Conservation (phyloP, 1,284 basidiomycete genomes). For the Leccinum subfulvum region DNA sequence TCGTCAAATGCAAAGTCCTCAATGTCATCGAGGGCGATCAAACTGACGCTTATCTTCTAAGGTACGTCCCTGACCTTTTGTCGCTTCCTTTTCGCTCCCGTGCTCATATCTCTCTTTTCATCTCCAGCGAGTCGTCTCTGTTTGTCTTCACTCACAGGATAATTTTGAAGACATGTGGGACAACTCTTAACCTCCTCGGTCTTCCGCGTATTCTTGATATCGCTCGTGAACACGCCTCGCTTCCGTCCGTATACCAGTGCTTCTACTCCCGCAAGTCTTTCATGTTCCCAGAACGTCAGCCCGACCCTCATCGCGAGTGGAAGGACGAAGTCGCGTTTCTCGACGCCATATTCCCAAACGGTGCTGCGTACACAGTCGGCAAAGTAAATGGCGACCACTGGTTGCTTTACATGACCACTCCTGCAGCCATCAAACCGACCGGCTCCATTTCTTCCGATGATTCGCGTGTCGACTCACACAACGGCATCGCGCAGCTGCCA, state of each 20-base stretch:
- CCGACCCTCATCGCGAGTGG: conserved; percentile 95
- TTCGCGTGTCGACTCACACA: conserved; percentile 15
- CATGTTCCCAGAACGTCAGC: conserved; percentile 98
- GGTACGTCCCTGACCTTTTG: conserved; percentile 50
- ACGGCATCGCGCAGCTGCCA: conserved; percentile 6
- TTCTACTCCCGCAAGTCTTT: conserved; percentile 99
- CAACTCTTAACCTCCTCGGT: conserved; percentile 95
- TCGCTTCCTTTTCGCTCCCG: neutral
- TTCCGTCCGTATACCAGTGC: conserved; percentile 78
- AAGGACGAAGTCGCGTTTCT: conserved; percentile 89
- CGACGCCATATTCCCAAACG: conserved; percentile 84
- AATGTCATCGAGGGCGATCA: conserved; percentile 85
- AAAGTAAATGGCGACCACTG: conserved; percentile 99
- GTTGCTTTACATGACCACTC: conserved; percentile 89
- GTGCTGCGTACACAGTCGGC: conserved; percentile 95
- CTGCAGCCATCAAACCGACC: conserved; percentile 39
- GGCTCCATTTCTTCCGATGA: conserved; percentile 23
- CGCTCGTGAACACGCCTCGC: conserved; percentile 74
- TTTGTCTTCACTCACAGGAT: conserved; percentile 95
- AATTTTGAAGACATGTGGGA: conserved; percentile 99
- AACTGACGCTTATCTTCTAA: conserved; percentile 93
- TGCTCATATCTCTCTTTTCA: conserved; percentile 14
- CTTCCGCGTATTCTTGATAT: conserved; percentile 91
- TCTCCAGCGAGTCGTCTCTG: conserved; percentile 89
- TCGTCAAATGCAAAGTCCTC: conserved; percentile 96